phyloP scores from a whole-genome alignment of 2,329 filamentous ascomycete species.

The Neonectria faginata region DNA sequence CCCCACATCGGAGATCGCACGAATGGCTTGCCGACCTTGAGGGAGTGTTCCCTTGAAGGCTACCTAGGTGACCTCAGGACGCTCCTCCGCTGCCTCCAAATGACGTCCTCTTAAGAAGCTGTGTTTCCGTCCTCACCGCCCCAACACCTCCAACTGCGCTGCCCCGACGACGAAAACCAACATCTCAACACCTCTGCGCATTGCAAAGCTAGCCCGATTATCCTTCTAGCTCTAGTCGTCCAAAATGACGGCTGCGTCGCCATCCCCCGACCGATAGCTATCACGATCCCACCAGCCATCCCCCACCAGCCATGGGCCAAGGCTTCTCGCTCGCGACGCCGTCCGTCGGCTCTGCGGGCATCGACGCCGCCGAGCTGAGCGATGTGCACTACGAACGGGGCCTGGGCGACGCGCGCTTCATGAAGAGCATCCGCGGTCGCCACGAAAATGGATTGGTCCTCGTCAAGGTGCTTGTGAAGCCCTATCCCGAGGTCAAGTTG shows the following conservation, averaged over 20 bases:
- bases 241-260: constrained; percentile 44
- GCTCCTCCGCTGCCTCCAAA: not conserved
- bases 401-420: constrained; percentile 90
- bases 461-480: constrained; percentile 95
- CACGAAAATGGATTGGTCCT: constrained; percentile 92
- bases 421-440: constrained; percentile 94
- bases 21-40: constrained; percentile 24
- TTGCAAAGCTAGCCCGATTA: not conserved
- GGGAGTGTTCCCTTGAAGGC: no score
- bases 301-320: constrained; percentile 79
- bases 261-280: constrained; percentile 41
- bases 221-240: constrained; percentile 6
- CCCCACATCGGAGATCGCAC: constrained; percentile 29
- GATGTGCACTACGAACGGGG: constrained; percentile 94
- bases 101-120: constrained; percentile 23
- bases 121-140: constrained; percentile 4
- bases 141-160: constrained; percentile 1
- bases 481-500: constrained; percentile 83
- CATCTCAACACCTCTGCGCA: not conserved
- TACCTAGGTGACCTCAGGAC: constrained; percentile 1
- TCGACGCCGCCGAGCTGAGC: constrained; percentile 91
- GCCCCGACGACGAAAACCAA: constrained; percentile 1
- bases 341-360: constrained; percentile 89
- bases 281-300: constrained; percentile 35
- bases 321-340: constrained; percentile 94